A percentile compares a stretch with the other conserved stretches of the same genome.
Conservation (phyloP, 208 protist species). For the Trypanosoma melophagium region DNA sequence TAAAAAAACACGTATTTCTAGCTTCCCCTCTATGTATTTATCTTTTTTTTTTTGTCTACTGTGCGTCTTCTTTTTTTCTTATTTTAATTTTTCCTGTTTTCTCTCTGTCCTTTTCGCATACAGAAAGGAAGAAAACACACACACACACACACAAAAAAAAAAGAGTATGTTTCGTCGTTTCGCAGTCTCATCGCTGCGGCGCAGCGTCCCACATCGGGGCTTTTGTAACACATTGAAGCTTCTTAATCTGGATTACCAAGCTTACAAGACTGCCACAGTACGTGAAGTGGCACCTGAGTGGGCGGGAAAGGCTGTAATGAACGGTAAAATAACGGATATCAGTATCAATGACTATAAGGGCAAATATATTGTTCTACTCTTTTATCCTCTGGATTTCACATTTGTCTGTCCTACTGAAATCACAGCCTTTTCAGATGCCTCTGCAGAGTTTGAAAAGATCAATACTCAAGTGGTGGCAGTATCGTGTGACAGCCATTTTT, state of each 20-base stretch:
- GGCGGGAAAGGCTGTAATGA: slow-evolving; percentile 92
- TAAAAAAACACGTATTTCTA: no score
- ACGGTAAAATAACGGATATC: slow-evolving; percentile 93
- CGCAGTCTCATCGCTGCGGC: slow-evolving; percentile 24
- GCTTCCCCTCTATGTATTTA: no score
- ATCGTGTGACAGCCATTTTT: slow-evolving; percentile 93
- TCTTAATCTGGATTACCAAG: slow-evolving; percentile 82
- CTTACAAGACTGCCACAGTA: slow-evolving; percentile 76
- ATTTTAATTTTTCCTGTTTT: slow-evolving; percentile 11
- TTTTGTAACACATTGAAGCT: slow-evolving; percentile 50
- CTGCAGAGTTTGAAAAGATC: slow-evolving; percentile 89
- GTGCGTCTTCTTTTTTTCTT: slow-evolving; percentile 8
- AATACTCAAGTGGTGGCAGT: slow-evolving; percentile 91
- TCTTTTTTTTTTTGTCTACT: background rate
- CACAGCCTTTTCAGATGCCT: slow-evolving; percentile 92
- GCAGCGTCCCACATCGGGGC: slow-evolving; percentile 33
- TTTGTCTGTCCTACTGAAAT: slow-evolving; percentile 98
- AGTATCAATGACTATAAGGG: slow-evolving; percentile 90
- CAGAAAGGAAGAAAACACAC: slow-evolving; percentile 1
- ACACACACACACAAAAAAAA: slow-evolving; percentile 24
- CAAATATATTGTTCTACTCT: slow-evolving; percentile 95
- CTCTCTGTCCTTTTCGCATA: slow-evolving; percentile 25
- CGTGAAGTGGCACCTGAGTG: slow-evolving; percentile 90
- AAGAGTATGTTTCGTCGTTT: slow-evolving; percentile 69
- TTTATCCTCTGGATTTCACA: slow-evolving; percentile 97